Evolutionary conservation across 352 stramenopile species (phyloP).

Genomic region (Phytophthora rubi): DNA sequence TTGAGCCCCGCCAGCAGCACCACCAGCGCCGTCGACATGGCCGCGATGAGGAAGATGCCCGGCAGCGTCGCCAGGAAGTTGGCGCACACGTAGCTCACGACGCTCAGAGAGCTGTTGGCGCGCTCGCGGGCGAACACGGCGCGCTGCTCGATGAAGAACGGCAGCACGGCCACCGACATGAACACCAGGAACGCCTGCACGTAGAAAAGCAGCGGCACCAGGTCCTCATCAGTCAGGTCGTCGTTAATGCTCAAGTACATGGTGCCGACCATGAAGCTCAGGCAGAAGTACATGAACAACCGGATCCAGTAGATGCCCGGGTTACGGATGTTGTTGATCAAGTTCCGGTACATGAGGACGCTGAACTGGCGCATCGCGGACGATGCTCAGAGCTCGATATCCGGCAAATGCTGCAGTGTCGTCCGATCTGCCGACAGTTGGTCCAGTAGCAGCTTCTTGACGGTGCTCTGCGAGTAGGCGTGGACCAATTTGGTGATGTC

Average conservation of each 20-base stretch:
- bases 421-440: too few species aligned
- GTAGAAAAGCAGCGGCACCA: neutral
- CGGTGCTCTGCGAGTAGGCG: too few species aligned
- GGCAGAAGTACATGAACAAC: neutral
- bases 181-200: neutral
- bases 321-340: neutral
- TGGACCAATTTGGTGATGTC: neutral
- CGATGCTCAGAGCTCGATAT: neutral
- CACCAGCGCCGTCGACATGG: constrained; percentile 58
- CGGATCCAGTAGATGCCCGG: neutral
- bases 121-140: too few species aligned
- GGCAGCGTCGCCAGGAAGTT: constrained; percentile 62
- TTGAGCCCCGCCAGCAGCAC: constrained; percentile 61
- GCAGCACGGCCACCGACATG: neutral
- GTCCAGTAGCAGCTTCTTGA: too few species aligned
- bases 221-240: neutral
- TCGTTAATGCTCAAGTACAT: neutral
- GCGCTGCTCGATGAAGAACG: neutral
- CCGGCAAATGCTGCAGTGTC: too few species aligned
- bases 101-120: too few species aligned
- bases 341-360: constrained; percentile 45
- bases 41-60: constrained; percentile 77
- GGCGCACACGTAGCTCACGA: too few species aligned
- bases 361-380: constrained; percentile 41
- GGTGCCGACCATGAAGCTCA: neutral